A percentile compares a stretch with the other conserved stretches of the same genome.
These are phyloP conservation scores for Lactarius hatsudake DNA, from an alignment of 768 basidiomycete genomes.

Conservation along the genomic window DNA sequence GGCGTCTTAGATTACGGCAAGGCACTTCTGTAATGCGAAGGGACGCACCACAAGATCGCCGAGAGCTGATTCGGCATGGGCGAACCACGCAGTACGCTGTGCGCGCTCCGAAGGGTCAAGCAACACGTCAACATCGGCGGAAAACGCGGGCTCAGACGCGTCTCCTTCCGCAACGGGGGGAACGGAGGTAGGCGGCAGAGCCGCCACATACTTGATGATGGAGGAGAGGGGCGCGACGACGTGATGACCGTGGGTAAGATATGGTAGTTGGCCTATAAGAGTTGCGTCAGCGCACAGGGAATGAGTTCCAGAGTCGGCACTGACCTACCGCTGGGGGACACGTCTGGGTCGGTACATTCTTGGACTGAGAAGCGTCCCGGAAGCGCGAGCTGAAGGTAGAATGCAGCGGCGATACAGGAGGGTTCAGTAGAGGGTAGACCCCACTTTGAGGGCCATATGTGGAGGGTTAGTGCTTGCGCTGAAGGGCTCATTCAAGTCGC, in stretches of 20 bases:
- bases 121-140: constrained; percentile 47
- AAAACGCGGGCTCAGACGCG: constrained; percentile 20
- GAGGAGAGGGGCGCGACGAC: constrained; percentile 51
- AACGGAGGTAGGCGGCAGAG: constrained; percentile 39
- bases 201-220: constrained; percentile 63
- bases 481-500: constrained; percentile 21
- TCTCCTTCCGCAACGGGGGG: constrained; percentile 31
- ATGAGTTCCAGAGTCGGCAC: constrained; percentile 20
- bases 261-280: constrained; percentile 65
- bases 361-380: constrained; percentile 65
- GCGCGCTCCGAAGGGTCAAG: constrained; percentile 49
- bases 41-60: constrained; percentile 68
- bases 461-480: constrained; percentile 36
- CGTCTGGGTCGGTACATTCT: constrained; percentile 65
- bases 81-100: constrained; percentile 57
- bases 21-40: neutral
- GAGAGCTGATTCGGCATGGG: constrained; percentile 62
- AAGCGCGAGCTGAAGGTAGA: constrained; percentile 65
- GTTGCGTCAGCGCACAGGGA: neutral
- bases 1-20: constrained; percentile 13
- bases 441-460: constrained; percentile 73
- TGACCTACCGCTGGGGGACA: constrained; percentile 67
- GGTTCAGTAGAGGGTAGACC: constrained; percentile 65
- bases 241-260: constrained; percentile 56
- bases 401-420: constrained; percentile 57